phyloP scores from a whole-genome alignment of 192 early-diverging fungal species.

The Piromyces finnis region DNA sequence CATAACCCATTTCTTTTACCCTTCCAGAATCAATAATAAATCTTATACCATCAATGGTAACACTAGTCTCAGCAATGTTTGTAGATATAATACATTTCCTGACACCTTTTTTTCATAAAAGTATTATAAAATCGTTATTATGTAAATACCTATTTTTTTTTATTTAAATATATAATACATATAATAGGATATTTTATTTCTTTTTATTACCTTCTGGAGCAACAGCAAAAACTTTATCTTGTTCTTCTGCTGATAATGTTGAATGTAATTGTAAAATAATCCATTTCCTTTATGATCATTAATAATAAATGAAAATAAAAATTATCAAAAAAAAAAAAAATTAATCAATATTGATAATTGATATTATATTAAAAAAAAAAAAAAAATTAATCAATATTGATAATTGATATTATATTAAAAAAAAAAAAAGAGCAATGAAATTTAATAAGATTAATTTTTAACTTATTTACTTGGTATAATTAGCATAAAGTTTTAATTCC shows the following conservation, averaged over 20 bases:
- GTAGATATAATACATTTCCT: conserved; percentile 25
- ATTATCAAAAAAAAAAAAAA: too few species aligned
- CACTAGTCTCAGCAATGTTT: conserved; percentile 26
- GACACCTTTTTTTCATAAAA: background rate
- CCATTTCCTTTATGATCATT: conserved; percentile 32
- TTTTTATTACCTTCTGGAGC: conserved; percentile 26
- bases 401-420: too few species aligned
- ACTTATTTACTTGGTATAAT: conserved; percentile 20
- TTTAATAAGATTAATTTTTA: too few species aligned
- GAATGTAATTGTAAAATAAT: conserved; percentile 45
- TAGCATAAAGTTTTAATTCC: conserved; percentile 29
- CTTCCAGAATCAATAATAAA: conserved; percentile 53
- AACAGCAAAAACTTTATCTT: conserved; percentile 50
- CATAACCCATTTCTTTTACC: conserved; percentile 47
- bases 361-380: too few species aligned
- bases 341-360: too few species aligned
- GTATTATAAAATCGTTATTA: too few species aligned
- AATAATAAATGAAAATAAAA: too few species aligned
- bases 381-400: too few species aligned
- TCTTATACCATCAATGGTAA: conserved; percentile 37
- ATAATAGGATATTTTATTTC: too few species aligned
- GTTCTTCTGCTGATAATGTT: conserved; percentile 36
- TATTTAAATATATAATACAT: too few species aligned
- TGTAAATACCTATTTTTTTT: too few species aligned
- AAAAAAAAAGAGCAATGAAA: too few species aligned